Percentiles rank a stretch among this genome's conserved stretches.
These are phyloP conservation scores for Rhododendron vialii DNA, from an alignment of 148 eudicot genomes.

Conservation along the genomic window DNA sequence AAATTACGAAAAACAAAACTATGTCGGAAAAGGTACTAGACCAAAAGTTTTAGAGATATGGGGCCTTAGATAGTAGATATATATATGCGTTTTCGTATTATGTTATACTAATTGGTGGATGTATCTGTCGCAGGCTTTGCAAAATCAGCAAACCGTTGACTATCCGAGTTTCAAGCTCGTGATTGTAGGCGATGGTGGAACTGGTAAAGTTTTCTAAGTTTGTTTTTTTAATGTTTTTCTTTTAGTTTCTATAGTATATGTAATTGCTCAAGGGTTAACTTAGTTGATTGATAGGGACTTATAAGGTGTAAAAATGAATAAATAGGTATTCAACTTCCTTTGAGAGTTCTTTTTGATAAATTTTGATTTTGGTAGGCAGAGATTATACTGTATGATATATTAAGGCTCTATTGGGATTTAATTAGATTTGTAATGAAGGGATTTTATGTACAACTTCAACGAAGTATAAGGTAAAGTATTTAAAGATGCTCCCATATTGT, in stretches of 20 bases:
- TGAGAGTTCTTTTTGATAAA: background rate
- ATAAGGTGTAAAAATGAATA: no score
- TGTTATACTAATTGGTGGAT: background rate
- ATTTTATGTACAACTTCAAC: background rate
- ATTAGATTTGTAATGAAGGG: background rate
- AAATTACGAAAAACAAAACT: no score
- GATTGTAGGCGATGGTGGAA: slow-evolving; percentile 2
- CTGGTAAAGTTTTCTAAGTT: background rate
- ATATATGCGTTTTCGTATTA: background rate
- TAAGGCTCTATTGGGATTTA: background rate
- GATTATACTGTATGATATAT: background rate
- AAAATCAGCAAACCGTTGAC: background rate
- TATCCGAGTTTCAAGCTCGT: background rate
- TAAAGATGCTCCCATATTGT: background rate
- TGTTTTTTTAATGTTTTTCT: background rate
- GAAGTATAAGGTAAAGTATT: background rate
- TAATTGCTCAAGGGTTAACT: background rate
- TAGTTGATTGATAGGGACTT: background rate
- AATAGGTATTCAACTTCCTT: background rate
- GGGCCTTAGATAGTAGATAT: background rate
- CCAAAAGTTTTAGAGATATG: no score
- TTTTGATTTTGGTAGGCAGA: background rate
- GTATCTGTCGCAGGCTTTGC: background rate
- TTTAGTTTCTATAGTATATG: background rate
- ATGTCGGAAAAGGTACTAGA: no score